Evolutionary conservation across 768 basidiomycete genomes (phyloP).

Genomic region (Lactarius hatsudake): DNA sequence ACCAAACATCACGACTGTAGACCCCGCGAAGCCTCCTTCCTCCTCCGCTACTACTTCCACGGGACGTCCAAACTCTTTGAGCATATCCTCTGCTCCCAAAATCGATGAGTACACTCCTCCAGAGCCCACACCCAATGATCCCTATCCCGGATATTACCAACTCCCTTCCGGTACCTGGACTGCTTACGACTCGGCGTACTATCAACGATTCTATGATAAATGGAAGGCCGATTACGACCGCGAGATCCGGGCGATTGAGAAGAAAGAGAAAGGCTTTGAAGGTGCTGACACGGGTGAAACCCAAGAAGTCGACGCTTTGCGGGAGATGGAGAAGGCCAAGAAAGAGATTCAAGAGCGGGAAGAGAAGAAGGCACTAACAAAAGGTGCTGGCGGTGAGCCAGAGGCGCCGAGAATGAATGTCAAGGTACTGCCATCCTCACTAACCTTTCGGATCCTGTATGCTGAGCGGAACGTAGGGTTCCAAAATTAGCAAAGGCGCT

Average conservation of each 20-base stretch:
- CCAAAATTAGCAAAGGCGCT: slow-evolving; percentile 68
- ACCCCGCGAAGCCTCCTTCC: slow-evolving; percentile 27
- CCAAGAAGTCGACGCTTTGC: slow-evolving; percentile 58
- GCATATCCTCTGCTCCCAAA: slow-evolving; percentile 62
- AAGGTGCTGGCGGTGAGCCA: slow-evolving; percentile 51
- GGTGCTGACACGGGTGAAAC: slow-evolving; percentile 55
- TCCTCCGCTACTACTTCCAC: slow-evolving; percentile 21
- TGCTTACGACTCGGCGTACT: slow-evolving; percentile 68
- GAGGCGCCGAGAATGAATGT: slow-evolving; percentile 81
- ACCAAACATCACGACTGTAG: slow-evolving; percentile 10
- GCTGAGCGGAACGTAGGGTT: slow-evolving; percentile 45
- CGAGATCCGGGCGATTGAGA: slow-evolving; percentile 71
- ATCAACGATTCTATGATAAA: slow-evolving; percentile 60
- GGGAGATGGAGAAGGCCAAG: slow-evolving; percentile 78
- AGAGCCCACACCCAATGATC: slow-evolving; percentile 68
- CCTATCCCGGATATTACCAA: slow-evolving; percentile 86
- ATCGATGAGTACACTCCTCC: slow-evolving; percentile 69
- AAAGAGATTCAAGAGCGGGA: slow-evolving; percentile 72
- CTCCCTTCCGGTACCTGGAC: slow-evolving; percentile 80
- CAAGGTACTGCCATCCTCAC: slow-evolving; percentile 46
- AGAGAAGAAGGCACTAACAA: slow-evolving; percentile 71
- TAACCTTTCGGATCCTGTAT: not conserved
- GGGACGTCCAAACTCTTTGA: slow-evolving; percentile 27
- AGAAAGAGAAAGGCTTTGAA: slow-evolving; percentile 67
- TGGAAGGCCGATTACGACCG: slow-evolving; percentile 74